Evolutionary conservation across 2,329 filamentous ascomycete species (phyloP).

Genomic region (Teratosphaeria pseudoeucalypti): DNA sequence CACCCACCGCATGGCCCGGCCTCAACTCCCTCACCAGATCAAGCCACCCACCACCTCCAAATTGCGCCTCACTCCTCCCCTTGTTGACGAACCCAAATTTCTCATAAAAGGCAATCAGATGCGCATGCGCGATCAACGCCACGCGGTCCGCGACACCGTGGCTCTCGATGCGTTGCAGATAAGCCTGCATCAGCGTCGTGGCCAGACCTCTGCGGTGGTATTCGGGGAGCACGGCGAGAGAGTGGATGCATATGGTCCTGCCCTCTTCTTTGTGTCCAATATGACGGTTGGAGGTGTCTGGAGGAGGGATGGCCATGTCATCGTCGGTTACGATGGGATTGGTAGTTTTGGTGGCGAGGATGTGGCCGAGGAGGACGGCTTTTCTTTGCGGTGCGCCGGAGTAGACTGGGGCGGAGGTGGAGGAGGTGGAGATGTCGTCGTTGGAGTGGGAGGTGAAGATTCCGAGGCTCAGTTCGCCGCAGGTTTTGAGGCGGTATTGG

Average conservation of each 20-base stretch:
- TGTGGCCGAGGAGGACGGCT: conserved; percentile 62
- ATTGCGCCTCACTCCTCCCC: conserved; percentile 59
- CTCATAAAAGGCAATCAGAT: conserved; percentile 65
- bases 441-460: conserved; percentile 59
- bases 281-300: conserved; percentile 25
- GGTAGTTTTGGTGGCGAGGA: conserved; percentile 62
- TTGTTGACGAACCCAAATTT: conserved; percentile 60
- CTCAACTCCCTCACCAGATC: conserved; percentile 55
- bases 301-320: conserved; percentile 60
- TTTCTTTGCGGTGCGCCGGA: conserved; percentile 47
- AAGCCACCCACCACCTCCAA: conserved; percentile 71
- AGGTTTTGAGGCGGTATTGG: conserved; percentile 62
- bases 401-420: conserved; percentile 49
- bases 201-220: conserved; percentile 67
- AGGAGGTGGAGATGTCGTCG: conserved; percentile 48
- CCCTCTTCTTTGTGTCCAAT: conserved; percentile 64
- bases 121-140: conserved; percentile 66
- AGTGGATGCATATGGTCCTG: conserved; percentile 70
- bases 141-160: conserved; percentile 61
- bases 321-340: conserved; percentile 57
- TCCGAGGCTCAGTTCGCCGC: conserved; percentile 67
- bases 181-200: conserved; percentile 62
- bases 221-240: conserved; percentile 65
- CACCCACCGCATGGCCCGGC: neutral
- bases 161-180: conserved; percentile 64